Evolutionary conservation across 768 basidiomycete species (phyloP), one percentile per base, ranked within the genome.

Genomic region (Exidia glandulosa): DNA sequence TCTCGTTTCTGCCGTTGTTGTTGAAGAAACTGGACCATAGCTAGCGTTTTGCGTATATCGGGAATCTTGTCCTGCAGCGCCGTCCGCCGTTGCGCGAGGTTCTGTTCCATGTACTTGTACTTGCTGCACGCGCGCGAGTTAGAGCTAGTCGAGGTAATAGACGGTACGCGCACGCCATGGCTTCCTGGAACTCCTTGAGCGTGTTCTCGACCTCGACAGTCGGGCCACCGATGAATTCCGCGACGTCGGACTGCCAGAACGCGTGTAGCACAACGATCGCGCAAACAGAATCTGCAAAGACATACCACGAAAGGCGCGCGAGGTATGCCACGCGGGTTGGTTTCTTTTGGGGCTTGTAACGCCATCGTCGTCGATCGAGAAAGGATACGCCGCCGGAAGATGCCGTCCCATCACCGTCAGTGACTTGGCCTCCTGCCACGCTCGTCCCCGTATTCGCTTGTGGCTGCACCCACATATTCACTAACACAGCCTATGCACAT

Each of bases 51-150:
- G 66, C 82, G 82, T 67, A 98, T 92, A 71, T 99, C 96, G 0
- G 95, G 94, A 36, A 97, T 94, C 79, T 99, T 98, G 62, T 91
- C 89, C 65, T 94, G 88, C 3, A 97, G 78, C 19, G 87, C 83
- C 57, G 79, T 79, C 58, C 88, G 79, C 52, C 94, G 81, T 67
- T 92, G 87, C 5, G 84, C 76, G 56, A 94, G 77, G 69, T 84
- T 94, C 16, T 83, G 75, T 65, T 98, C 95, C 95, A 99, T 98
- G 74, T 95, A 97, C 56, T 90, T 88, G 77, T 99, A 98, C 79
- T 99, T 98, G 66, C 95, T 99, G 75, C 68, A 71, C 77, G 61
- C 64, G 62, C 62, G 65, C 63, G 59, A 32, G 31, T 52, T 37
- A 30, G 55, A 62, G 48, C 55, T 37, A 48, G 9, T 63, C 47